Conservation (phyloP, 2,329 filamentous ascomycete genomes). For the Thermoascus crustaceus region DNA sequence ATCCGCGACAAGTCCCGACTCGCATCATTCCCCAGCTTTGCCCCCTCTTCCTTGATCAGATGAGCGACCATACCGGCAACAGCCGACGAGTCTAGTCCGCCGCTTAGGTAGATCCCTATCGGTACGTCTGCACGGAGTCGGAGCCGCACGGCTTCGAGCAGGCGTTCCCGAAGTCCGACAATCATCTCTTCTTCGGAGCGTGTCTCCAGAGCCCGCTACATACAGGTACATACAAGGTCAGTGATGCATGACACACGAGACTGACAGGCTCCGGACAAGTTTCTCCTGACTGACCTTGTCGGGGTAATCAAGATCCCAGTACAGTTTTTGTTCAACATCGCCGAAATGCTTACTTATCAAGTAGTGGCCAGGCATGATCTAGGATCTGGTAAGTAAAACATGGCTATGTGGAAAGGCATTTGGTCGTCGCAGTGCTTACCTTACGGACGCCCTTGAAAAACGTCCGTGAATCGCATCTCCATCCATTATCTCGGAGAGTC, state of each 20-base stretch:
- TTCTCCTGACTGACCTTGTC: constrained; percentile 39
- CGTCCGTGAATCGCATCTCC: constrained; percentile 40
- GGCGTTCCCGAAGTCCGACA: constrained; percentile 39
- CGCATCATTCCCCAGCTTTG: constrained; percentile 39
- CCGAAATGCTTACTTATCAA: constrained; percentile 33
- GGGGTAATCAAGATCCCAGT: constrained; percentile 48
- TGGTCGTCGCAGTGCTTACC: constrained; percentile 16
- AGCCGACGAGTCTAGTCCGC: constrained; percentile 51
- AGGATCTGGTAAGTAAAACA: too few relatives aligned
- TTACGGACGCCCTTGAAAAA: constrained; percentile 44
- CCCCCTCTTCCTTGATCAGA: constrained; percentile 41
- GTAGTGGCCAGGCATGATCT: constrained; percentile 40
- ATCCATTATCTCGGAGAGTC: constrained; percentile 37
- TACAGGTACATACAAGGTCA: too few relatives aligned
- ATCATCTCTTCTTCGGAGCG: constrained; percentile 46
- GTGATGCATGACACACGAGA: too few relatives aligned
- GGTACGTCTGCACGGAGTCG: constrained; percentile 51
- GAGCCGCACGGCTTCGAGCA: constrained; percentile 46
- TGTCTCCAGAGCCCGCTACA: constrained; percentile 28
- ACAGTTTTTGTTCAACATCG: constrained; percentile 34
- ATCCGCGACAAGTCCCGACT: constrained; percentile 27
- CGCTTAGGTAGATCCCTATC: constrained; percentile 49
- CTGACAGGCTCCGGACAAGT: constrained; percentile 1
- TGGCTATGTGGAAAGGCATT: too few relatives aligned
- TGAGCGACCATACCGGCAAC: constrained; percentile 50